A percentile compares a stretch with the other conserved stretches of the same genome.
phyloP scores from a whole-genome alignment of 208 protist genomes.

The Crithidia fasciculata region DNA sequence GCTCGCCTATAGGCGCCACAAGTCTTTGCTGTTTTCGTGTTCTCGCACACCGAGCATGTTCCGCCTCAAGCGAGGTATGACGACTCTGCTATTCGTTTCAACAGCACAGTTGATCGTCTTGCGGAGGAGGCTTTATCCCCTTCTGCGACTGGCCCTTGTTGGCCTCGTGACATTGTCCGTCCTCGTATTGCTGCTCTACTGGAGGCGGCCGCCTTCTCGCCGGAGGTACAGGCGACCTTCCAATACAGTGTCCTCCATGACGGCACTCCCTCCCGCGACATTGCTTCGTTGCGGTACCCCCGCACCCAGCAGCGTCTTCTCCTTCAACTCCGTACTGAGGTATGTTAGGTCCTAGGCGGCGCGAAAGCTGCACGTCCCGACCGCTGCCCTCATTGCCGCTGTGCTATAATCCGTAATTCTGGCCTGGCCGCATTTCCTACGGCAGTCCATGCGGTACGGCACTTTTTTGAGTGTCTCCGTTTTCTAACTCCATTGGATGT shows the following conservation, averaged over 20 bases:
- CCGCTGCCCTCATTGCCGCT: neutral
- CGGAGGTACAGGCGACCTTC: neutral
- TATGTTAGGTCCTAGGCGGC: neutral
- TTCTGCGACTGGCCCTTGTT: neutral
- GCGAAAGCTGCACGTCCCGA: neutral
- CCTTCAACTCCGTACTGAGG: neutral
- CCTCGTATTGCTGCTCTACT: neutral
- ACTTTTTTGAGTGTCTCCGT: neutral
- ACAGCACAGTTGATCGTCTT: neutral
- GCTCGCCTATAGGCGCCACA: neutral
- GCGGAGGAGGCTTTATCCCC: neutral
- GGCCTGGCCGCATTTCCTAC: neutral
- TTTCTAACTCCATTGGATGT: neutral
- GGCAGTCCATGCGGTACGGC: neutral
- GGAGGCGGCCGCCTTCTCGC: neutral
- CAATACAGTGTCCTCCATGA: neutral
- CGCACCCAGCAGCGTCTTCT: neutral
- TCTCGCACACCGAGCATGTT: neutral
- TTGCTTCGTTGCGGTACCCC: neutral
- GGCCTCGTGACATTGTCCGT: neutral
- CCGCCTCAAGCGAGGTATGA: neutral
- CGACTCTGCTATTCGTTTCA: neutral
- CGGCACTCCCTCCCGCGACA: neutral
- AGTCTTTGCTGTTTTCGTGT: neutral
- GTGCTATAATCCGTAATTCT: neutral